Evolutionary conservation across 116 monocot genomes (phyloP), one percentile per base, ranked within the genome.

Genomic region (Posidonia oceanica): DNA sequence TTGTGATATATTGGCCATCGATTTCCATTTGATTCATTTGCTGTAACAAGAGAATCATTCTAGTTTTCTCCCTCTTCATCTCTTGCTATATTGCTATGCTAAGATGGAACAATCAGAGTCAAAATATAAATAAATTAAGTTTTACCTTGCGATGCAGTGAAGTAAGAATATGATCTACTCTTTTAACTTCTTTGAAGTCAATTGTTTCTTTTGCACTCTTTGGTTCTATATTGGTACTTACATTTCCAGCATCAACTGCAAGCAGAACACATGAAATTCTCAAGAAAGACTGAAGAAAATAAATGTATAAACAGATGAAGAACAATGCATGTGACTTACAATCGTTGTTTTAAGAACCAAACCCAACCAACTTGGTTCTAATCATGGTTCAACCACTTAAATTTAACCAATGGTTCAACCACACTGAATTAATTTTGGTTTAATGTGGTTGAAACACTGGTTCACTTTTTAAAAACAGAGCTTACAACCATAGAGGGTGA

Each of bases 91-190:
- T 23, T 59, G n/a, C 8, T 61, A 12, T 61, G 29, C 23, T 38
- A 15, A 6, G 64, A 3, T 4, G 15, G 13, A 14, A 42, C 65
- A 41, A 40, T 17, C 14, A 11, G 4, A 11, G 39, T 10, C 2
- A 18, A 10, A 69, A 12, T 22, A 54, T 42, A 69, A 4, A 54
- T 23, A 23, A 12, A 59, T 21, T 40, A 29, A 20, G 69, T 36
- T 6, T 68, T 82, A 95, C 91, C 91, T 81, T 86, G 74, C 87
- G 82, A 69, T 78, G 80, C 69, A 92, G 70, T 57, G 84, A 77
- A 18, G 73, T 74, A 69, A 98, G 90, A 73, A 98, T 98, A 77
- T 87, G 89, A 80, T 98, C 92, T 29, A 98, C 74, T 78, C 97
- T 82, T 81, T 90, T 98, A 22, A 98, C 59, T 79, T 98, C 97